phyloP scores from a whole-genome alignment of 176 grass and related monocot genomes.

The Carex cristatella region DNA sequence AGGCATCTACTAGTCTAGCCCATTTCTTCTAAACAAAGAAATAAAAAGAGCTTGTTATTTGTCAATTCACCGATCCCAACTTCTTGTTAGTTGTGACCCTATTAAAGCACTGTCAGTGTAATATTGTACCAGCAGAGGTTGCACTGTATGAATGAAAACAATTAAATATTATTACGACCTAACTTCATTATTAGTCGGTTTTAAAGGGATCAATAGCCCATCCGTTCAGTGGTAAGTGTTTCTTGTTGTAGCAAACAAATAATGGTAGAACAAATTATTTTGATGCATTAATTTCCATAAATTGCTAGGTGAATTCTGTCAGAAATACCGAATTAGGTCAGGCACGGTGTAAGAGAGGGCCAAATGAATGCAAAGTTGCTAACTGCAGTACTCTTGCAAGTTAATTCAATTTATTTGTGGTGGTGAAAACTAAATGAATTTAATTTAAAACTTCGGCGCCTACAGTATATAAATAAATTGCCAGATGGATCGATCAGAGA shows the following conservation, averaged over 20 bases:
- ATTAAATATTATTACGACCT: not conserved
- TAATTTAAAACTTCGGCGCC: not conserved
- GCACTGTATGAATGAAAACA: too few species aligned
- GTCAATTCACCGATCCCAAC: slow-evolving; percentile 14
- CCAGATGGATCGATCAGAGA: not conserved
- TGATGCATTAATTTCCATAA: slow-evolving; percentile 1
- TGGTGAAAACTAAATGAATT: not conserved
- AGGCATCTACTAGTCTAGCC: not conserved
- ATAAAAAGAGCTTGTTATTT: not conserved
- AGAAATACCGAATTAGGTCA: slow-evolving; percentile 15
- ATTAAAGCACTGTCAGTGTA: not conserved
- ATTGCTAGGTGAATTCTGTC: slow-evolving; percentile 16
- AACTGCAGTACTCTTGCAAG: not conserved
- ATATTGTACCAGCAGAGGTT: not conserved
- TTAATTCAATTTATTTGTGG: not conserved
- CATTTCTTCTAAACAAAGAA: not conserved
- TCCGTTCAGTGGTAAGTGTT: not conserved
- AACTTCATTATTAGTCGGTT: not conserved
- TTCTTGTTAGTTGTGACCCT: slow-evolving; percentile 8
- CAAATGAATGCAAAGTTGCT: not conserved
- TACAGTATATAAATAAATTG: not conserved
- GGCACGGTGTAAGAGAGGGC: not conserved
- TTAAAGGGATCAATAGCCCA: not conserved
- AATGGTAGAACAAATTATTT: not conserved
- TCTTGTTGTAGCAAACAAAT: slow-evolving; percentile 1